Evolutionary conservation across 352 stramenopile genomes (phyloP).

Genomic region (Aphanomyces invadans): DNA sequence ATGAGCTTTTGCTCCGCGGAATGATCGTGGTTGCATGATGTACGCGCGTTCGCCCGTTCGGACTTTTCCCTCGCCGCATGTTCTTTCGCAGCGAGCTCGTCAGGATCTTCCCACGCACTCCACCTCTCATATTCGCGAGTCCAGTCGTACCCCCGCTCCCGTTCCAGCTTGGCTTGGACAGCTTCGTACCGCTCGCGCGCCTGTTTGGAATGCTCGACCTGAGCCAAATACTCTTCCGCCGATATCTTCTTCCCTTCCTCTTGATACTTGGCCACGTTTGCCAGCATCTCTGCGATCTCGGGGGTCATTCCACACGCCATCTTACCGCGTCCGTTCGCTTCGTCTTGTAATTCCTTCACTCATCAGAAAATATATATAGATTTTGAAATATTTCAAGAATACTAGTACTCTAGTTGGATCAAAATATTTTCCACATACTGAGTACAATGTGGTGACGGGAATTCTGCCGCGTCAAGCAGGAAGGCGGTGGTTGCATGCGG

Average conservation of each 20-base stretch:
- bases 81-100: conserved; percentile 63
- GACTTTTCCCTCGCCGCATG: conserved; percentile 53
- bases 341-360: background rate
- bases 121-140: conserved; percentile 70
- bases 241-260: conserved; percentile 32
- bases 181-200: conserved; percentile 35
- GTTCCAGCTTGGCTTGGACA: conserved; percentile 19
- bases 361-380: background rate
- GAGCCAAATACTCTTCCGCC: conserved; percentile 29
- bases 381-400: no score
- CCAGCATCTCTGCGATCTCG: conserved; percentile 57
- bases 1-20: conserved; percentile 83
- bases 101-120: conserved; percentile 69
- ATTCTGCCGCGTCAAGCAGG: background rate
- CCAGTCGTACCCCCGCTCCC: conserved; percentile 48
- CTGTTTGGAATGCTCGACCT: conserved; percentile 37
- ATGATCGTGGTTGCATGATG: conserved; percentile 79
- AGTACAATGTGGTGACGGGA: no score
- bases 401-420: no score
- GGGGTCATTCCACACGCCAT: conserved; percentile 68
- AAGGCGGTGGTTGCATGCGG: background rate
- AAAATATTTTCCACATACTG: no score
- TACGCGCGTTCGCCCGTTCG: conserved; percentile 38
- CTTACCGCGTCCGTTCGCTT: background rate
- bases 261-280: conserved; percentile 54